phyloP scores from a whole-genome alignment of 2,329 filamentous ascomycete species.

The Fonsecaea erecta region DNA sequence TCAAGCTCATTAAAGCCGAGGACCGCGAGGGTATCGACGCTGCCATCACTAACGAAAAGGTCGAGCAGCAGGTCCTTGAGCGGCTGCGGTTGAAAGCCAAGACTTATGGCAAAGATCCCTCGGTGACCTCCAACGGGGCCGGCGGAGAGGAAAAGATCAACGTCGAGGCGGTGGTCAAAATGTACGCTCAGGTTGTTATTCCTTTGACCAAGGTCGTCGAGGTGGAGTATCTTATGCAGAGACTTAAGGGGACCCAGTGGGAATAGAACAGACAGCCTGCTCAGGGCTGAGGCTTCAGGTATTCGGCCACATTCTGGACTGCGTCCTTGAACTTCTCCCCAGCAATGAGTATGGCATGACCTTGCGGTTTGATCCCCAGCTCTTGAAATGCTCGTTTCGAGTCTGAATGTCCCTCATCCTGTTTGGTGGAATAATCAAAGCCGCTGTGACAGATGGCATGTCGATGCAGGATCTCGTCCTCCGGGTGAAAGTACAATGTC shows the following conservation, averaged over 20 bases:
- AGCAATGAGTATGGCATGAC: constrained; percentile 86
- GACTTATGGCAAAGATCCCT: constrained; percentile 92
- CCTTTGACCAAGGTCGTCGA: constrained; percentile 98
- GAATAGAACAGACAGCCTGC: constrained; percentile 41
- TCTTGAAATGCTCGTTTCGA: constrained; percentile 95
- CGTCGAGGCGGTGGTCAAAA: constrained; percentile 83
- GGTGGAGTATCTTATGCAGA: constrained; percentile 97
- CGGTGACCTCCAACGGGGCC: constrained; percentile 54
- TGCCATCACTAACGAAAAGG: constrained; percentile 85
- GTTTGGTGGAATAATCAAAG: constrained; percentile 78
- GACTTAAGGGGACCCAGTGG: constrained; percentile 65
- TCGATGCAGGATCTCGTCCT: constrained; percentile 86
- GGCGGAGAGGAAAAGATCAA: constrained; percentile 73
- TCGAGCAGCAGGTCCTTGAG: constrained; percentile 91
- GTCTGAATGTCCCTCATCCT: constrained; percentile 79
- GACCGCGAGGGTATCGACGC: constrained; percentile 82
- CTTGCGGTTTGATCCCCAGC: constrained; percentile 80
- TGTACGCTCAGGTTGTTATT: constrained; percentile 92
- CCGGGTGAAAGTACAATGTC: constrained; percentile 90
- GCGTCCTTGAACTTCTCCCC: constrained; percentile 74
- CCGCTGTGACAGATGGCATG: constrained; percentile 71
- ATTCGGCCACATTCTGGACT: constrained; percentile 75
- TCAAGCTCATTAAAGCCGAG: constrained; percentile 75
- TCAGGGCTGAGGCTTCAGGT: constrained; percentile 60
- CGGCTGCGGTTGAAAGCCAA: constrained; percentile 83